These are phyloP conservation scores for Physcomitrellopsis africana DNA, from an alignment of 225 moss, liverwort and hornwort genomes.

Conservation along the genomic window DNA sequence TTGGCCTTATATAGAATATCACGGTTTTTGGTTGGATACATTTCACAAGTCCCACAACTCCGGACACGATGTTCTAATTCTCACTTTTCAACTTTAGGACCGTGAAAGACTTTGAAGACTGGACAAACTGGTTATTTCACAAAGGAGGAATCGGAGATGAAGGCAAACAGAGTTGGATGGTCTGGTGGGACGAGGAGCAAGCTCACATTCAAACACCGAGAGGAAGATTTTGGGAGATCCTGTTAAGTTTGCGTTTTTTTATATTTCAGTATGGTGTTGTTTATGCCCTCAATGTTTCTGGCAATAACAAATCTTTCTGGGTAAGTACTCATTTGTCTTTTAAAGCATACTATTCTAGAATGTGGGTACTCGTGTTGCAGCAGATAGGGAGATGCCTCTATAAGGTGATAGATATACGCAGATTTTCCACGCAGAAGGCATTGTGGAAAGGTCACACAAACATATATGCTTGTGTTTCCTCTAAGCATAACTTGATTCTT, in stretches of 20 bases:
- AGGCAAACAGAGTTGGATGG: slow-evolving; percentile 95
- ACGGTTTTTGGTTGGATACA: background rate
- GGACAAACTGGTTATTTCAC: slow-evolving; percentile 99
- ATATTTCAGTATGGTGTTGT: slow-evolving; percentile 72
- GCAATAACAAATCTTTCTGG: slow-evolving; percentile 42
- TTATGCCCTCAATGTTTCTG: slow-evolving; percentile 52
- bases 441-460: too few relatives aligned
- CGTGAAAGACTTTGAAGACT: slow-evolving; percentile 94
- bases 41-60: background rate
- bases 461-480: too few relatives aligned
- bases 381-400: too few relatives aligned
- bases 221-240: slow-evolving; percentile 61
- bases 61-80: slow-evolving; percentile 16
- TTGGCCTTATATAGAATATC: background rate
- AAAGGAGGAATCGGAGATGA: slow-evolving; percentile 96
- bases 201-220: slow-evolving; percentile 58
- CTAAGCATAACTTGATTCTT: too few relatives aligned
- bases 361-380: background rate
- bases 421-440: too few relatives aligned
- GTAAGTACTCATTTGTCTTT: slow-evolving; percentile 34
- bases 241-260: slow-evolving; percentile 58
- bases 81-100: slow-evolving; percentile 52
- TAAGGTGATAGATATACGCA: too few relatives aligned
- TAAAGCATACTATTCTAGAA: background rate
- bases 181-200: slow-evolving; percentile 89